phyloP scores from a whole-genome alignment of 169 alveolate genomes.

The Babesia gibsoni region DNA sequence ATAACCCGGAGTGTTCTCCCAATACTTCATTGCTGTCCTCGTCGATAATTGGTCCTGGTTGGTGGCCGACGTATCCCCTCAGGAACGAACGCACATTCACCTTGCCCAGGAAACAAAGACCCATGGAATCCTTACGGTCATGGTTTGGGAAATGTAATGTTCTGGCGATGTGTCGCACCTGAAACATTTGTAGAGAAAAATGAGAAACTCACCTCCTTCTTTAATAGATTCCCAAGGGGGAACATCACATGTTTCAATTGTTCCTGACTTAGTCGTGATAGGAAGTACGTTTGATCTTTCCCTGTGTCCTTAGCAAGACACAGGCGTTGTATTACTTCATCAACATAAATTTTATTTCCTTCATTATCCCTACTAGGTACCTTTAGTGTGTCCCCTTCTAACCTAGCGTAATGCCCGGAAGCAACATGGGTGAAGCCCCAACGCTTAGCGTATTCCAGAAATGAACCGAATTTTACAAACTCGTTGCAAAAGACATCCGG shows the following conservation, averaged over 20 bases:
- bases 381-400: slow-evolving; percentile 7
- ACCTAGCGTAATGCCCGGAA: slow-evolving; percentile 75
- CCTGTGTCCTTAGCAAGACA: slow-evolving; percentile 9
- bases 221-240: slow-evolving; percentile 62
- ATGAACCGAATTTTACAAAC: slow-evolving; percentile 70
- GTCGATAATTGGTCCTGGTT: slow-evolving; percentile 70
- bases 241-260: slow-evolving; percentile 61
- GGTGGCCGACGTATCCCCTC: slow-evolving; percentile 43
- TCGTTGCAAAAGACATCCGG: slow-evolving; percentile 77
- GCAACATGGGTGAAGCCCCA: slow-evolving; percentile 66
- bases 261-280: slow-evolving; percentile 50
- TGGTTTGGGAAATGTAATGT: slow-evolving; percentile 50
- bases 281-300: slow-evolving; percentile 77
- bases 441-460: slow-evolving; percentile 43
- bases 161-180: slow-evolving; percentile 70
- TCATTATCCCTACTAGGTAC: not conserved
- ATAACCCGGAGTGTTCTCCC: slow-evolving; percentile 72
- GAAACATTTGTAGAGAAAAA: not conserved
- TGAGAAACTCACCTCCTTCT: slow-evolving; percentile 57
- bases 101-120: slow-evolving; percentile 73
- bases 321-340: slow-evolving; percentile 15
- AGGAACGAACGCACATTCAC: slow-evolving; percentile 57
- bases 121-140: slow-evolving; percentile 70
- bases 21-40: slow-evolving; percentile 44
- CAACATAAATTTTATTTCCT: not conserved